phyloP scores from a whole-genome alignment of 192 early-diverging fungal species.

The Polychytrium aggregatum region DNA sequence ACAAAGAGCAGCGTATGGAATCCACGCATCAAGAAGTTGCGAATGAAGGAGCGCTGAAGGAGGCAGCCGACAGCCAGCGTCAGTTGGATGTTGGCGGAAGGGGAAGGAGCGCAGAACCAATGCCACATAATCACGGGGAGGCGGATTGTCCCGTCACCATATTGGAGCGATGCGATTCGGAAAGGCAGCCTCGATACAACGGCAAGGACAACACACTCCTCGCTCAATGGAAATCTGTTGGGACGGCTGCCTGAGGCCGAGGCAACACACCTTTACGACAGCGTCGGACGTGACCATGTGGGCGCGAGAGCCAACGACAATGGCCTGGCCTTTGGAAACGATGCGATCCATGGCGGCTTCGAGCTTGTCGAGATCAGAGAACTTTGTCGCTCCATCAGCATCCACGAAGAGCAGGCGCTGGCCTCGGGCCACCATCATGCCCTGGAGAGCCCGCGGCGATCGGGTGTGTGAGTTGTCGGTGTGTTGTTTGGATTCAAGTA shows the following conservation, averaged over 20 bases:
- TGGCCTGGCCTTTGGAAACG: constrained; percentile 35
- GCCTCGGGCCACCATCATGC: constrained; percentile 69
- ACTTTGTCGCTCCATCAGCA: constrained; percentile 89
- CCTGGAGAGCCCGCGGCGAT: no score
- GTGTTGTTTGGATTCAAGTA: no score
- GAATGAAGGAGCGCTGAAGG: constrained; percentile 74
- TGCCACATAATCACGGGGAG: not conserved
- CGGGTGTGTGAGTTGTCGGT: no score
- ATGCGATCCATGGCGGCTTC: constrained; percentile 21
- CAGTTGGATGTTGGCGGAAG: not conserved
- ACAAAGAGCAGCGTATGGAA: constrained; percentile 86
- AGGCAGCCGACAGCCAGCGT: no score
- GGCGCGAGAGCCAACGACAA: constrained; percentile 84
- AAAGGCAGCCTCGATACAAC: not conserved
- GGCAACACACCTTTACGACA: constrained; percentile 62
- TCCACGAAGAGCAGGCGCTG: constrained; percentile 79
- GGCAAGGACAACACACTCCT: not conserved
- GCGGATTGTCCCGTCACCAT: not conserved
- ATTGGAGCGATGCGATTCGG: no score
- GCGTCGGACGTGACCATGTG: constrained; percentile 77
- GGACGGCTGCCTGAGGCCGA: not conserved
- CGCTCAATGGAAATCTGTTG: not conserved
- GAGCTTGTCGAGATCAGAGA: constrained; percentile 71
- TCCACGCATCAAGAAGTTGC: constrained; percentile 87
- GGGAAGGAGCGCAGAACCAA: not conserved